A percentile compares a stretch with the other conserved stretches of the same genome.
These are phyloP conservation scores for Globisporangium echinulatum DNA, from an alignment of 352 stramenopile species.

Conservation along the genomic window DNA sequence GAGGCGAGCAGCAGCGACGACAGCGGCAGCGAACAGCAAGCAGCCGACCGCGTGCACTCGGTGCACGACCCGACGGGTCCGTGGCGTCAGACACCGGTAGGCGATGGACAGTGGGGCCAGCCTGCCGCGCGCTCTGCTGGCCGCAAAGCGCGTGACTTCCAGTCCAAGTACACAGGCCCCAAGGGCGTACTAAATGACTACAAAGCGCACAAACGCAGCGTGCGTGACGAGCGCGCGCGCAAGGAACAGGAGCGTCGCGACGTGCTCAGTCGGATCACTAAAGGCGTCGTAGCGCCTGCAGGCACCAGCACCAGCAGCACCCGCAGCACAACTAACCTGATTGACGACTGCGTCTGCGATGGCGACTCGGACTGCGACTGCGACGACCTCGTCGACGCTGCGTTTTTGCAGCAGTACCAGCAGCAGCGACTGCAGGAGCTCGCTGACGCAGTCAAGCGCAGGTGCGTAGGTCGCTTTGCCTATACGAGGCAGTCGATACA, in stretches of 20 bases:
- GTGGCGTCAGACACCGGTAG: conserved; percentile 50
- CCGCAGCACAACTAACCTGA: conserved; percentile 5
- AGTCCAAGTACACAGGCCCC: conserved; percentile 61
- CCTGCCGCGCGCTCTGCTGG: conserved; percentile 15
- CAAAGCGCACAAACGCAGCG: conserved; percentile 66
- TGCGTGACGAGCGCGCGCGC: conserved; percentile 40
- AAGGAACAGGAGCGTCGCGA: conserved; percentile 44
- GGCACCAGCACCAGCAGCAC: not conserved
- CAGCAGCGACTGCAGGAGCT: conserved; percentile 62
- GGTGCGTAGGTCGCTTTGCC: conserved; percentile 7
- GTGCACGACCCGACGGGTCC: conserved; percentile 63
- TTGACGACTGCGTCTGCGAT: conserved; percentile 10
- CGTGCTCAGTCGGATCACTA: conserved; percentile 57
- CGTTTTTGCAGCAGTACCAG: conserved; percentile 56
- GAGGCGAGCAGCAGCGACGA: conserved; percentile 52
- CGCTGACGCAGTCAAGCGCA: conserved; percentile 24
- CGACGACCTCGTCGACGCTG: conserved; percentile 43
- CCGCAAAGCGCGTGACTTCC: conserved; percentile 39
- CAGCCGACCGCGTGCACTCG: conserved; percentile 55
- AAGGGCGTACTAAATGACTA: conserved; percentile 83
- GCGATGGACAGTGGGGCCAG: conserved; percentile 41
- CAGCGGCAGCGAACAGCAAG: conserved; percentile 45
- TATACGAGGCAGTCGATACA: no score
- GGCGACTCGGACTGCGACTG: conserved; percentile 24
- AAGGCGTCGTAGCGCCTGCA: conserved; percentile 23